Conservation (phyloP, 306 rosid genomes). For the Echinosophora koreensis region DNA sequence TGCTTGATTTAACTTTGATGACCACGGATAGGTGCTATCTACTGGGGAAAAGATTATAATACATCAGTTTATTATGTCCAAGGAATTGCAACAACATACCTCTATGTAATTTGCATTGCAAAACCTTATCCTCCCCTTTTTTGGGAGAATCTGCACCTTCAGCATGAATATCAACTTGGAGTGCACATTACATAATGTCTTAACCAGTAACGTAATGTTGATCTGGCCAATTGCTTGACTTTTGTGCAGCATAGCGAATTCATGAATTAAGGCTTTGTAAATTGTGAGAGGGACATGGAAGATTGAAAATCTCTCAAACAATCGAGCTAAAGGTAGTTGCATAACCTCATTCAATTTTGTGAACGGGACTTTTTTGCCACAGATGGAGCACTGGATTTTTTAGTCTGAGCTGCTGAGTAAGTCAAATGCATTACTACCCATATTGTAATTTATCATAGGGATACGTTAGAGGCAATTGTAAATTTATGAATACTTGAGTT, state of each 20-base stretch:
- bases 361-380: slow-evolving; percentile 33
- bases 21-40: slow-evolving; percentile 35
- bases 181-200: not conserved
- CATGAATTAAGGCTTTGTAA: not conserved
- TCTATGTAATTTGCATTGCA: slow-evolving; percentile 22
- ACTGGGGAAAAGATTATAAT: not conserved
- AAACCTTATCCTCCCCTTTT: slow-evolving; percentile 16
- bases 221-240: slow-evolving; percentile 16
- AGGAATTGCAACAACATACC: slow-evolving; percentile 1
- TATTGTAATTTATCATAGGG: slow-evolving; percentile 34
- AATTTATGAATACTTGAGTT: slow-evolving; percentile 36
- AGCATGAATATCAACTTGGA: slow-evolving; percentile 29
- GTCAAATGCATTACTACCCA: slow-evolving; percentile 13
- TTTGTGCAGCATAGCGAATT: slow-evolving; percentile 34
- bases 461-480: slow-evolving; percentile 43
- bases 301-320: slow-evolving; percentile 23
- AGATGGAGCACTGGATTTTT: slow-evolving; percentile 27
- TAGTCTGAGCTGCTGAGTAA: slow-evolving; percentile 31
- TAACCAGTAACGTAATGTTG: not conserved
- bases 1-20: slow-evolving; percentile 29
- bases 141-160: slow-evolving; percentile 23
- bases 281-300: slow-evolving; percentile 27
- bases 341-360: slow-evolving; percentile 37
- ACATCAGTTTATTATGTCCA: not conserved
- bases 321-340: slow-evolving; percentile 27